Base-by-base conservation (phyloP, 495 filamentous ascomycete genomes). In the Xylaria longipes region DNA sequence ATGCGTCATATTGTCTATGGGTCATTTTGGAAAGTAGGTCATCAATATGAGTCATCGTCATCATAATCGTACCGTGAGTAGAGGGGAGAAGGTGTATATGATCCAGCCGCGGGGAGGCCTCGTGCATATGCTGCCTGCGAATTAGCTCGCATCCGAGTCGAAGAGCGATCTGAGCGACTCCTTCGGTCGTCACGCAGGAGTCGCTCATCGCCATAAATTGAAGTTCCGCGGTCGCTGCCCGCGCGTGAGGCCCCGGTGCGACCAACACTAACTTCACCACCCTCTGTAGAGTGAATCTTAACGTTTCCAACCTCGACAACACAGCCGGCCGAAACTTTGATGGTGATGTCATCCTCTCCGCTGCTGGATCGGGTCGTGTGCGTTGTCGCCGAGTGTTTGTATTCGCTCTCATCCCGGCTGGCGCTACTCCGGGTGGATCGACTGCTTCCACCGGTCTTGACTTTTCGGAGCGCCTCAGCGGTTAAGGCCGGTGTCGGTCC, bases 351-450 rank as follows among this genome's bases (percentile, higher is more conserved):
- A 56, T 89, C 85, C 64, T 86, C 84, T 58, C 74, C 76, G 25
- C 80, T 83, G 48, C 76, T 78, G 7, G 80, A 79, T 52, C 84
- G 78, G 17, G 85, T 89, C n/a, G 85, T 89, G 31, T 85, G 82
- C 11, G 86, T 87, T 11, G 87, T 87, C 1, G 84, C 84, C 25
- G 86, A 87, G 65, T 85, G 84, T 68, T 81, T 82, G 73, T 85
- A 88, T 29, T 89, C 87, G 75, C 86, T 88, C 71, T 89, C 87
- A 73, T 89, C 87, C 68, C 82, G 85, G 71, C 86, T 88, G 8
- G 73, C 83, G 54, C 80, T 87, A 78, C 84, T 87, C 61, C 83
- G 80, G 22, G 85, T 88, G 41, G 85, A 87, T 29, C 83, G 79
- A 76, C 86, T 87, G 78, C 85, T 86, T 22, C 76, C 77, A 46